phyloP scores from a whole-genome alignment of 371 early-diverging fungal species.

The Mortierella polycephala region DNA sequence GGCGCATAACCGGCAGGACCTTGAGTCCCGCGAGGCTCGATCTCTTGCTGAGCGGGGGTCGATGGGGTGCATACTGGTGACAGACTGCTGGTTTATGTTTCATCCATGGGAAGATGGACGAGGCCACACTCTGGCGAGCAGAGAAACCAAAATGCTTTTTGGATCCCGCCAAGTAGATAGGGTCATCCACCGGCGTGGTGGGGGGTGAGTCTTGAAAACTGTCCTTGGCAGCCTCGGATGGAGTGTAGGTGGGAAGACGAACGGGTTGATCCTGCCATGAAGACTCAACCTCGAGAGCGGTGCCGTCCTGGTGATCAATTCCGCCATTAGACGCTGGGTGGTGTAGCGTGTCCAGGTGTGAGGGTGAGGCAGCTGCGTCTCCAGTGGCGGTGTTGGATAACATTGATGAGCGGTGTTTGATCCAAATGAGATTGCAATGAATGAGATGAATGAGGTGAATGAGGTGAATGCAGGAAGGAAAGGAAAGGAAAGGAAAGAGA shows the following conservation, averaged over 20 bases:
- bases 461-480: neutral
- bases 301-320: conserved; percentile 4
- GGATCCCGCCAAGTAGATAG: conserved; percentile 25
- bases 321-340: neutral
- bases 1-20: conserved; percentile 32
- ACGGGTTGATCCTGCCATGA: conserved; percentile 44
- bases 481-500: neutral
- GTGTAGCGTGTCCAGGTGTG: conserved; percentile 2
- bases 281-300: conserved; percentile 30
- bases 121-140: conserved; percentile 30
- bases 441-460: neutral
- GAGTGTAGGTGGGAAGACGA: conserved; percentile 43
- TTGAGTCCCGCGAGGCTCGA: conserved; percentile 38
- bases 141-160: conserved; percentile 53
- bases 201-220: conserved; percentile 22
- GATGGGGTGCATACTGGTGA: conserved; percentile 53
- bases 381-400: neutral
- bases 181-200: conserved; percentile 37
- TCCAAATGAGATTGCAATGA: neutral
- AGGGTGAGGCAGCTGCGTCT: neutral
- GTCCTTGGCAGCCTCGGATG: conserved; percentile 29
- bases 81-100: conserved; percentile 50
- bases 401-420: no score
- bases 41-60: conserved; percentile 43
- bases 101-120: conserved; percentile 51